These are phyloP conservation scores for Ustilago curta DNA, from an alignment of 1,284 basidiomycete species.

Conservation along the genomic window DNA sequence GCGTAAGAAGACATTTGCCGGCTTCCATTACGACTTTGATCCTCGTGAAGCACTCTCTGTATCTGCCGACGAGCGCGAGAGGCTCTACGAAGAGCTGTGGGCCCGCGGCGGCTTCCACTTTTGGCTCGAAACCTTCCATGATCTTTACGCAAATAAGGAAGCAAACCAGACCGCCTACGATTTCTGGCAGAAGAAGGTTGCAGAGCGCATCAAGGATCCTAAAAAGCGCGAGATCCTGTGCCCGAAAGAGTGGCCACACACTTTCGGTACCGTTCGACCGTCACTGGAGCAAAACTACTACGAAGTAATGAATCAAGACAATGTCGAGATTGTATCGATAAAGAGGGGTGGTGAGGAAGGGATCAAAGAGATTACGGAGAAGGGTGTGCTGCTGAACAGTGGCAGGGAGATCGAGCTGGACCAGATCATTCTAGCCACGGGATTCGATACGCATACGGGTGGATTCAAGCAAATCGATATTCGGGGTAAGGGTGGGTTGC, in stretches of 20 bases:
- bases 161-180: conserved; percentile 54
- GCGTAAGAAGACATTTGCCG: conserved; percentile 54
- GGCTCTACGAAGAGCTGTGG: conserved; percentile 49
- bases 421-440: conserved; percentile 65
- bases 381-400: conserved; percentile 73
- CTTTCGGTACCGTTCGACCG: conserved; percentile 56
- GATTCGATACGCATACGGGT: conserved; percentile 67
- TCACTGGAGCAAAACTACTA: conserved; percentile 60
- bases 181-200: conserved; percentile 59
- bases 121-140: conserved; percentile 57
- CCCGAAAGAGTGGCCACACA: conserved; percentile 54
- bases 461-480: conserved; percentile 60
- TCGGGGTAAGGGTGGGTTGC: conserved; percentile 42
- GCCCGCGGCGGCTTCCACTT: conserved; percentile 49
- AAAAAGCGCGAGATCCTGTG: conserved; percentile 57
- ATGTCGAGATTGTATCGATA: conserved; percentile 73
- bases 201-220: conserved; percentile 46
- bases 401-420: conserved; percentile 69
- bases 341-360: conserved; percentile 49
- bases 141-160: conserved; percentile 47
- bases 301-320: conserved; percentile 72
- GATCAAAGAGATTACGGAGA: conserved; percentile 71
- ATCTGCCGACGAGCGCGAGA: conserved; percentile 48
- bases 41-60: conserved; percentile 36
- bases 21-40: conserved; percentile 58